Evolutionary conservation across 495 filamentous ascomycete genomes (phyloP).

Genomic region (Parmelia sp.): DNA sequence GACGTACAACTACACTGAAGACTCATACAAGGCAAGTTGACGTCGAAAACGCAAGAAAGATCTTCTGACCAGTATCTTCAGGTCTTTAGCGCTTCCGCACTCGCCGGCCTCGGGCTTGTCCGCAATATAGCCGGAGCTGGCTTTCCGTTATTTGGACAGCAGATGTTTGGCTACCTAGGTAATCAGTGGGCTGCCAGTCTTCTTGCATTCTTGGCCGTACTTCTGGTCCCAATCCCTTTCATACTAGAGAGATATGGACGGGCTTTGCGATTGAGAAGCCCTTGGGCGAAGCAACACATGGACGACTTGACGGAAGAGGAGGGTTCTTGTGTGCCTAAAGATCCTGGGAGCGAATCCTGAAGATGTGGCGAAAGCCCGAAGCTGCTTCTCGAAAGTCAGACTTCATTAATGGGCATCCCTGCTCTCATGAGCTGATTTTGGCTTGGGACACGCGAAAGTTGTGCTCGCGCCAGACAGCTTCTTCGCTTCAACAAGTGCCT

Average conservation of each 20-base stretch:
- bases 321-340: conserved; percentile 5
- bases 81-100: conserved; percentile 35
- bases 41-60: no score
- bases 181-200: conserved; percentile 59
- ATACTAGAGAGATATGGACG: conserved; percentile 32
- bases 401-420: background rate
- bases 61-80: background rate
- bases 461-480: background rate
- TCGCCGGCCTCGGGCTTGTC: conserved; percentile 39
- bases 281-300: conserved; percentile 41
- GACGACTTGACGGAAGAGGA: conserved; percentile 28
- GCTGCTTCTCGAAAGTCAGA: background rate
- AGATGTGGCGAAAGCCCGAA: background rate
- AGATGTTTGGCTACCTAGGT: conserved; percentile 59
- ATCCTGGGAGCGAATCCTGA: background rate
- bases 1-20: conserved; percentile 31
- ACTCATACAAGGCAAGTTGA: conserved; percentile 24
- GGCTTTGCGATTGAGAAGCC: conserved; percentile 36
- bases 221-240: conserved; percentile 49
- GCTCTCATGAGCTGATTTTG: background rate
- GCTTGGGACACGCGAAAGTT: background rate
- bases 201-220: conserved; percentile 46
- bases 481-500: background rate
- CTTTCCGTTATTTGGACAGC: conserved; percentile 42
- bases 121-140: conserved; percentile 42